A percentile compares a stretch with the other conserved stretches of the same genome.
These are phyloP conservation scores for Petunia hybrid DNA, from an alignment of 305 asterid genomes.

Conservation along the genomic window DNA sequence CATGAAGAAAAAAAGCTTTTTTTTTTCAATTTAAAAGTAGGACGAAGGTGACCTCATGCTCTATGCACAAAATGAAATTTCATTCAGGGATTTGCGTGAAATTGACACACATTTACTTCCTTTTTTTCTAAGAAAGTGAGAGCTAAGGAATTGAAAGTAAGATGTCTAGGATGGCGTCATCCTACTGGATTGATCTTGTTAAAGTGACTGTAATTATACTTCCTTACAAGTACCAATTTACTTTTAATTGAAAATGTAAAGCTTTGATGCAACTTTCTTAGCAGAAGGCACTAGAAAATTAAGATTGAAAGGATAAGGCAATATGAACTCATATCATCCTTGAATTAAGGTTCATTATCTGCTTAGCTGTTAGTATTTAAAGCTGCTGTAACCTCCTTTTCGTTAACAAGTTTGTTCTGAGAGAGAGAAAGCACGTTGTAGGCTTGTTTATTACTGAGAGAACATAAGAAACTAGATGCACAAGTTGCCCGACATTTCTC, in stretches of 20 bases:
- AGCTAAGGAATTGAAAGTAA: too few relatives aligned
- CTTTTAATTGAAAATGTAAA: too few relatives aligned
- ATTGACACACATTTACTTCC: not conserved
- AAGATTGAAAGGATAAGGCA: too few relatives aligned
- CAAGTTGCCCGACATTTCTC: not conserved
- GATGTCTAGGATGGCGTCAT: too few relatives aligned
- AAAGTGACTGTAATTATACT: too few relatives aligned
- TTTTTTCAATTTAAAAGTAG: not conserved
- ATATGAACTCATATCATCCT: too few relatives aligned
- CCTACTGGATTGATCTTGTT: too few relatives aligned
- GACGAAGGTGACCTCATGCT: not conserved
- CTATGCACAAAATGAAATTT: not conserved
- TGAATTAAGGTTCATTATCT: not conserved
- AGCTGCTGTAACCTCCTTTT: not conserved
- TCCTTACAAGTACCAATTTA: too few relatives aligned
- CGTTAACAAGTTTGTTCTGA: conserved; percentile 20
- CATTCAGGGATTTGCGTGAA: not conserved
- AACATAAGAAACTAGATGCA: not conserved
- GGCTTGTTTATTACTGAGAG: conserved; percentile 11
- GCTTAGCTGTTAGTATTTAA: not conserved
- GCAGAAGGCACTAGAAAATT: too few relatives aligned
- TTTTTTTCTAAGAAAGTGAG: not conserved
- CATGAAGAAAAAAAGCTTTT: not conserved
- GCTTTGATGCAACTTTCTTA: too few relatives aligned
- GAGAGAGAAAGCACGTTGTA: not conserved